Evolutionary conservation across 2,329 filamentous ascomycete species (phyloP), one percentile per base, ranked within the genome.

Genomic region (Pseudogymnoascus sp.): DNA sequence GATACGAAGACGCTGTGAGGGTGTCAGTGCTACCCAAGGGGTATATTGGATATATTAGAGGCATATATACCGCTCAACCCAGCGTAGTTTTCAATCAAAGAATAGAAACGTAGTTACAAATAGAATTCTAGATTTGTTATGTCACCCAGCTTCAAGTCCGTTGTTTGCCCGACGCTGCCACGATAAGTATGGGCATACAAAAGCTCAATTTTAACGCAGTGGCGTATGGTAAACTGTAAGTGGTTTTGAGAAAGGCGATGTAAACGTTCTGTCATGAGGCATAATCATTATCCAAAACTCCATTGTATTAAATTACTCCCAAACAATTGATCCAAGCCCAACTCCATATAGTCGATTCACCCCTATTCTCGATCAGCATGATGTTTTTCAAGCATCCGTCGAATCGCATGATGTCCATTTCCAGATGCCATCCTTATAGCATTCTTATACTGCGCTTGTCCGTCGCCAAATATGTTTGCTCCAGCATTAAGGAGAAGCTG

Each of bases 401-500:
- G 46, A 53, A 53, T 11, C 7, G 46, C 46, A 53, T 53, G 46
- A 12, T 53, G 46, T 2, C 46, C 26, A 53, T 53, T 53, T 7
- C 7, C 26, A 53, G 24, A 31, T 19, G 46, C 46, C 8, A 26
- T 16, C 5, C 24, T 31, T 11, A 19, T 11, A 31, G 46, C 46
- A 53, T 53, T 31, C 1, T 53, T 24, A 53, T 53, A 53, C n/a
- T 53, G 46, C 8, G 14, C 14, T 7, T 53, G 24, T 31, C 26
- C 46, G 7, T 53, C 46, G 26, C 46, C 46, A 53, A 53, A 53
- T 53, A 53, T 28, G 11, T 10, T 65, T 4, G 70, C 68, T 24
- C 68, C 65, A 33, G 62, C 62, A 60, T 70, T 67, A 1, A 72
- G 61, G 11, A 75, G 65, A 12, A 74, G 60, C 50, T 71, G 66